Percentiles rank a stretch among this genome's conserved stretches.
These are phyloP conservation scores for Venturia asperata DNA, from an alignment of 2,329 filamentous ascomycete species.

Conservation along the genomic window DNA sequence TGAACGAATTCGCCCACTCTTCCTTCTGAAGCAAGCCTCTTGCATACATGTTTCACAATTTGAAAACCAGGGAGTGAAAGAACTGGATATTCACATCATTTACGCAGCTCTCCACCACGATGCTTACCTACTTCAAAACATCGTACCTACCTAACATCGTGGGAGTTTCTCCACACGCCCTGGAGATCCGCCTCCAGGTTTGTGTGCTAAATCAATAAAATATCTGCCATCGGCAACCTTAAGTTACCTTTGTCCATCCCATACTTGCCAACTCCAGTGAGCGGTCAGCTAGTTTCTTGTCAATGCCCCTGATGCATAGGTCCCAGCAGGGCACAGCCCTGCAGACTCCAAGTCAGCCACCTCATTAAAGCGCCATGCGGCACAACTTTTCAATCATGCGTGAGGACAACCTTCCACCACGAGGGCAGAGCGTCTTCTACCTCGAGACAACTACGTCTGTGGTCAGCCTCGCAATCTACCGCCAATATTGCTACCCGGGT, in stretches of 20 bases:
- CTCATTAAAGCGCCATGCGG: conserved; percentile 4
- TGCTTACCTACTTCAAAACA: neutral
- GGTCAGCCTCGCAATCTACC: neutral
- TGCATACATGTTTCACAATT: no score
- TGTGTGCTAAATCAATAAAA: neutral
- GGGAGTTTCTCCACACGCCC: neutral
- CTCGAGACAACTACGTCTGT: neutral
- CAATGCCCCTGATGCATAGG: neutral
- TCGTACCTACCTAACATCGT: no score
- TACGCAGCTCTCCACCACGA: neutral
- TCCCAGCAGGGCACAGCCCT: conserved; percentile 4
- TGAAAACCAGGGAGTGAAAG: no score
- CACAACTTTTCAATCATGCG: neutral
- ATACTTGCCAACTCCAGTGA: neutral
- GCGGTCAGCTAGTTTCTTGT: conserved; percentile 10
- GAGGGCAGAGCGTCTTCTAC: neutral
- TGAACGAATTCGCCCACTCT: no score
- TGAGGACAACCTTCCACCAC: neutral
- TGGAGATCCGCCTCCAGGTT: neutral
- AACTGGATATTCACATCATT: no score
- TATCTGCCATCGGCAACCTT: neutral
- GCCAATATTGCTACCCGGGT: neutral
- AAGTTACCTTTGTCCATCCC: neutral
- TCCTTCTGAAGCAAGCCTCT: no score
- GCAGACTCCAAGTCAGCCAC: neutral